Evolutionary conservation across 2,329 filamentous ascomycete genomes (phyloP).

Genomic region (Nemania bipapillata): DNA sequence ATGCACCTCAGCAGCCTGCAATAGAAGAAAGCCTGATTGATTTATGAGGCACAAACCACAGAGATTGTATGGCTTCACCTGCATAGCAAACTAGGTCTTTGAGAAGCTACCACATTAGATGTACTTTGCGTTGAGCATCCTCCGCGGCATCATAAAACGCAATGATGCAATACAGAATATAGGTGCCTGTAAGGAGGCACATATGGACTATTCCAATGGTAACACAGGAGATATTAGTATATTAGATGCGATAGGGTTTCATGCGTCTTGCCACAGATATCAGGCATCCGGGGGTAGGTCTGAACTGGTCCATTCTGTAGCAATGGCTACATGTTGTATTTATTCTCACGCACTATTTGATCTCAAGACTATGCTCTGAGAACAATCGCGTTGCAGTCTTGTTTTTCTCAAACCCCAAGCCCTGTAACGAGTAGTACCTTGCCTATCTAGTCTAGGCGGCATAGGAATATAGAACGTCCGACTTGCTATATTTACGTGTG

Average conservation of each 20-base stretch:
- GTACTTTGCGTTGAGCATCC: not conserved
- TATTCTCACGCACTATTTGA: constrained; percentile 7
- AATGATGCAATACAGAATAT: not conserved
- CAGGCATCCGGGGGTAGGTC: not conserved
- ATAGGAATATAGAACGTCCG: no score
- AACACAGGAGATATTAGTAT: not conserved
- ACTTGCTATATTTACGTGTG: no score
- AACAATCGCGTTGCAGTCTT: not conserved
- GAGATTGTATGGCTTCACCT: not conserved
- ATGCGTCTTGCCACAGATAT: constrained; percentile 11
- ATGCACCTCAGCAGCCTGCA: constrained; percentile 67
- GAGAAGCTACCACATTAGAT: not conserved
- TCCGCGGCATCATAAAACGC: not conserved
- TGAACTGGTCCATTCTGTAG: not conserved
- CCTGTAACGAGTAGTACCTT: no score
- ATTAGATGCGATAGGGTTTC: not conserved
- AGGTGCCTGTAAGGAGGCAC: not conserved
- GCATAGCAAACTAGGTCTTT: not conserved
- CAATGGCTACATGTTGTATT: constrained; percentile 10
- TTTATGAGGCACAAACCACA: constrained; percentile 59
- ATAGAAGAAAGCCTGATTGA: constrained; percentile 85
- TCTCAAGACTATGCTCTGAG: not conserved
- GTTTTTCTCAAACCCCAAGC: not conserved
- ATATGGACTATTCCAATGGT: not conserved
- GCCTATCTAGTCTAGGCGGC: no score